Evolutionary conservation across 129 eudicot genomes (phyloP).

Genomic region (Escallonia herrerae): DNA sequence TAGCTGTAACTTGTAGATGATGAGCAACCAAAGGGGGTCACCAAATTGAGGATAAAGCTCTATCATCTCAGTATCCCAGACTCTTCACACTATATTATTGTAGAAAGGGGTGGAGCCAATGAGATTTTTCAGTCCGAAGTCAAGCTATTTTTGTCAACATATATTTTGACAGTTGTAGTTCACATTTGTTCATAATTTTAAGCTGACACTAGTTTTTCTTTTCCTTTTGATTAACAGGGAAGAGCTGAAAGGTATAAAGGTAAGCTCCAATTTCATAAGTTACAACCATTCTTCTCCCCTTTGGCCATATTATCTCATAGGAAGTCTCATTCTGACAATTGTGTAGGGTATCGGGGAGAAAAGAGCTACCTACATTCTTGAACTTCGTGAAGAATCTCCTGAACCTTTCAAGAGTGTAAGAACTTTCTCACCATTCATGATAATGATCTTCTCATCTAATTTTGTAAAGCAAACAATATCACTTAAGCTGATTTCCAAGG

Average conservation of each 20-base stretch:
- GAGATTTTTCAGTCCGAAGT: no score
- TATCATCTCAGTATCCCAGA: no score
- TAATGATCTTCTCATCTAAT: not conserved
- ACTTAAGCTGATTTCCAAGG: not conserved
- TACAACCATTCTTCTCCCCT: not conserved
- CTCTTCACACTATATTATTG: no score
- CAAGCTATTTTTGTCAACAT: no score
- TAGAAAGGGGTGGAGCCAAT: no score
- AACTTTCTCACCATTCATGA: not conserved
- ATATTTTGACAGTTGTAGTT: no score
- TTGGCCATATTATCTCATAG: not conserved
- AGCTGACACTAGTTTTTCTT: conserved; percentile 11
- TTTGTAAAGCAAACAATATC: not conserved
- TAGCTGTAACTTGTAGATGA: no score
- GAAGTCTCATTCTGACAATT: not conserved
- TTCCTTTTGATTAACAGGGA: conserved; percentile 44
- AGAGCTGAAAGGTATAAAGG: conserved; percentile 58
- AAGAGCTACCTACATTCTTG: conserved; percentile 74
- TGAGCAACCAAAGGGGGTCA: no score
- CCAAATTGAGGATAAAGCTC: no score
- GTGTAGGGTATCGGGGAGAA: conserved; percentile 84
- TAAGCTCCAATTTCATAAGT: conserved; percentile 11
- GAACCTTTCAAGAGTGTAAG: conserved; percentile 85
- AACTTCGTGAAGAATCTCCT: conserved; percentile 75
- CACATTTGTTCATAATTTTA: not conserved